phyloP scores from a whole-genome alignment of 2,329 filamentous ascomycete species.

The Whalleya microplaca region DNA sequence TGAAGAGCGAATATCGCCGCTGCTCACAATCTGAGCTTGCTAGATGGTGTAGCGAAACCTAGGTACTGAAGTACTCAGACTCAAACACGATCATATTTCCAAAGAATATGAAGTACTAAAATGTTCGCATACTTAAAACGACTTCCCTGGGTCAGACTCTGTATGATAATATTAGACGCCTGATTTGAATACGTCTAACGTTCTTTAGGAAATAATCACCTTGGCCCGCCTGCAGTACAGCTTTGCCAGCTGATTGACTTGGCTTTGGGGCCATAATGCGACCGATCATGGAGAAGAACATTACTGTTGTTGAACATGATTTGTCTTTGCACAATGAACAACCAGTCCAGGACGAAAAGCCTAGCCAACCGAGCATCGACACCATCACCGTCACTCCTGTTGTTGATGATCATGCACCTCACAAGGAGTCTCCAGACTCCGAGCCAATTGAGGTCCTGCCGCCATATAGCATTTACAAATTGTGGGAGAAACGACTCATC shows the following conservation, averaged over 20 bases:
- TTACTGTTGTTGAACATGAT: conserved; percentile 1
- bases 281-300: conserved; percentile 18
- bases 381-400: conserved; percentile 18
- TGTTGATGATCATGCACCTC: conserved; percentile 2
- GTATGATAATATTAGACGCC: not conserved
- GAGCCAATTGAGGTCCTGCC: conserved; percentile 13
- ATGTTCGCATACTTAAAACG: not conserved
- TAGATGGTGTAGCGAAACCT: too few relatives aligned
- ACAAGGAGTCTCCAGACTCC: conserved; percentile 15
- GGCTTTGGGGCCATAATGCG: conserved; percentile 4
- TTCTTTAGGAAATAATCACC: not conserved
- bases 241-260: not conserved
- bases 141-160: not conserved
- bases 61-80: too few relatives aligned
- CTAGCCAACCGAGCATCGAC: conserved; percentile 22
- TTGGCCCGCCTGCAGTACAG: not conserved
- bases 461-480: conserved; percentile 24
- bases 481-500: conserved; percentile 28
- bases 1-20: too few relatives aligned
- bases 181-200: not conserved
- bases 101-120: not conserved
- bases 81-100: too few relatives aligned
- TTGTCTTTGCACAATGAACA: conserved; percentile 1
- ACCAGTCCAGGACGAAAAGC: conserved; percentile 6
- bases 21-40: too few relatives aligned